Evolutionary conservation across 2,329 filamentous ascomycete species (phyloP).

Genomic region (Fusarium nodosum): DNA sequence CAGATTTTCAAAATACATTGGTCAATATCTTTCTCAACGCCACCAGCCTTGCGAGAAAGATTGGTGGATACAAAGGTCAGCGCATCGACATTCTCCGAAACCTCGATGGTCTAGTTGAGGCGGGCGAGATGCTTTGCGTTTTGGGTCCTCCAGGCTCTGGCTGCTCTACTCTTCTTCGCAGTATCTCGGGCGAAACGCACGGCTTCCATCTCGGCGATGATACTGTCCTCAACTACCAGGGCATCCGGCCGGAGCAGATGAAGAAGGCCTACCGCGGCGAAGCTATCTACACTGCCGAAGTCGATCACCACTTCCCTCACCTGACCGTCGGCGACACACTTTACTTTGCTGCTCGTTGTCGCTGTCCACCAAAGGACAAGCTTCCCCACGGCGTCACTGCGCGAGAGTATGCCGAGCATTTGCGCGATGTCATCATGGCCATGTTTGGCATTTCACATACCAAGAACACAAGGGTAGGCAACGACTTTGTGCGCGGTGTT

Average conservation of each 20-base stretch:
- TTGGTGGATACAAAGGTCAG: conserved; percentile 65
- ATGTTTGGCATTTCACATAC: conserved; percentile 78
- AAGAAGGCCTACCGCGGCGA: conserved; percentile 80
- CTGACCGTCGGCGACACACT: conserved; percentile 81
- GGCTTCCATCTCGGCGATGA: conserved; percentile 77
- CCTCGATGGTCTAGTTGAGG: conserved; percentile 74
- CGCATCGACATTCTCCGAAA: conserved; percentile 74
- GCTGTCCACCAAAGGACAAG: conserved; percentile 65
- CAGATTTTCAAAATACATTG: conserved; percentile 76
- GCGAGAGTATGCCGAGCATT: conserved; percentile 67
- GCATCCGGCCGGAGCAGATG: conserved; percentile 77
- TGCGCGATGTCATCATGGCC: conserved; percentile 77
- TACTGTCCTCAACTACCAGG: conserved; percentile 79
- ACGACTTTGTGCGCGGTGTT: conserved; percentile 73
- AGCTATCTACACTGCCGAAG: conserved; percentile 85
- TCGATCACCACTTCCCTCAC: conserved; percentile 82
- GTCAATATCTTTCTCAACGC: conserved; percentile 67
- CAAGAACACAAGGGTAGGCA: conserved; percentile 75
- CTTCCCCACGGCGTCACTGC: conserved; percentile 68
- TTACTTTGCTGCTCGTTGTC: conserved; percentile 77
- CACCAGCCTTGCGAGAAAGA: conserved; percentile 57
- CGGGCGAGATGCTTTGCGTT: conserved; percentile 79
- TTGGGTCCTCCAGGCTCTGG: conserved; percentile 76
- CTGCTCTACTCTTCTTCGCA: conserved; percentile 85
- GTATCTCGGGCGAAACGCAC: conserved; percentile 82